Percentiles rank a stretch among this genome's conserved stretches.
Evolutionary conservation across 768 basidiomycete species (phyloP).

Genomic region (Tylopilus subfusipes): DNA sequence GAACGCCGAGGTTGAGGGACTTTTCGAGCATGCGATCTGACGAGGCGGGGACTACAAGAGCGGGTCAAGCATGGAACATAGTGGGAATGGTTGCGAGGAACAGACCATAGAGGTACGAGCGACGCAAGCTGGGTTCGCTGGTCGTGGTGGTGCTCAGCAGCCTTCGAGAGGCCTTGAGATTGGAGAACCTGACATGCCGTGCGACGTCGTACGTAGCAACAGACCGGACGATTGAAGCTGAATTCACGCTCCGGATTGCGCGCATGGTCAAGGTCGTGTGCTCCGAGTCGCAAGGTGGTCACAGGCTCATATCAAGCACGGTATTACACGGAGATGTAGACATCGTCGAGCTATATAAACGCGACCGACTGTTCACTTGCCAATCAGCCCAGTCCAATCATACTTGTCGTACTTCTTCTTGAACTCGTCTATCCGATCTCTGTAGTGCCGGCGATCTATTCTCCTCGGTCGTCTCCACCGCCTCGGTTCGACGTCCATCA

Average conservation of each 20-base stretch:
- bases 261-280: not conserved
- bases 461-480: constrained; percentile 79
- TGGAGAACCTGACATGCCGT: not conserved
- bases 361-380: constrained; percentile 20
- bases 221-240: not conserved
- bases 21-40: constrained; percentile 81
- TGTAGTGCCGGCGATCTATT: constrained; percentile 67
- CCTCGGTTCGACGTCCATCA: constrained; percentile 83
- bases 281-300: no score
- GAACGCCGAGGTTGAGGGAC: constrained; percentile 45
- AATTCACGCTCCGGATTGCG: constrained; percentile 3
- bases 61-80: not conserved
- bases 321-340: not conserved
- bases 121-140: constrained; percentile 30
- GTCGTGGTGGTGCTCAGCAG: constrained; percentile 16
- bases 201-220: not conserved
- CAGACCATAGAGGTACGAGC: constrained; percentile 63
- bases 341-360: not conserved
- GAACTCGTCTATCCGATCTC: constrained; percentile 65
- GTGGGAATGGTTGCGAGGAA: not conserved
- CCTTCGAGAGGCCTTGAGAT: constrained; percentile 1
- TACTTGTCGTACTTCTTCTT: constrained; percentile 72
- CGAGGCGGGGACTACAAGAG: constrained; percentile 64
- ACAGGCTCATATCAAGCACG: no score
- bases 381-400: constrained; percentile 81